Percentiles rank a stretch among this genome's conserved stretches.
Conservation (phyloP, 805 yeast species). For the Saccharomycopsis sp. region DNA sequence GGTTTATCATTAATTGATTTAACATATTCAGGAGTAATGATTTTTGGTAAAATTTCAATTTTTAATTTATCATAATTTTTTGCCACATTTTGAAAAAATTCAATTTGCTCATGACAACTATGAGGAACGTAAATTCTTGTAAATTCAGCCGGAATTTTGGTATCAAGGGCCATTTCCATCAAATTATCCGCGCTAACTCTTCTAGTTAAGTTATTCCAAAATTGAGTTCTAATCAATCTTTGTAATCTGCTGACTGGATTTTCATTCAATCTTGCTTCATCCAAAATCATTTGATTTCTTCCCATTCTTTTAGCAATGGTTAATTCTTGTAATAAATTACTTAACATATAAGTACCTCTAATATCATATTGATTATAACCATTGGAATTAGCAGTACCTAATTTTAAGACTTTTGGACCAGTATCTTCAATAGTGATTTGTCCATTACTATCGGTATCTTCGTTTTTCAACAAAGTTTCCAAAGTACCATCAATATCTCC, state of each 20-base stretch:
- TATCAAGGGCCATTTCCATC: slow-evolving; percentile 62
- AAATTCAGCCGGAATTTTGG: slow-evolving; percentile 57
- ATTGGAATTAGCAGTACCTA: slow-evolving; percentile 77
- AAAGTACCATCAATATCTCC: slow-evolving; percentile 67
- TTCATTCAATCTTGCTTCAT: slow-evolving; percentile 75
- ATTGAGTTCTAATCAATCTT: slow-evolving; percentile 62
- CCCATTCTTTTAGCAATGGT: slow-evolving; percentile 80
- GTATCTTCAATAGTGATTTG: slow-evolving; percentile 82
- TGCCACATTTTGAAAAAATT: slow-evolving; percentile 50
- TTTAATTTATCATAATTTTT: slow-evolving; percentile 39
- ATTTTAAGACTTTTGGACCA: slow-evolving; percentile 70
- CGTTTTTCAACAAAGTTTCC: slow-evolving; percentile 54
- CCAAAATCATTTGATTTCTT: slow-evolving; percentile 64
- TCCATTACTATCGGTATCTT: slow-evolving; percentile 76
- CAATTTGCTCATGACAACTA: slow-evolving; percentile 59
- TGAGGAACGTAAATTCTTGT: slow-evolving; percentile 75
- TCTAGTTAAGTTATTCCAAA: slow-evolving; percentile 76
- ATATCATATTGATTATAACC: slow-evolving; percentile 67
- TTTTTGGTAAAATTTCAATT: slow-evolving; percentile 66
- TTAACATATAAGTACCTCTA: slow-evolving; percentile 82
- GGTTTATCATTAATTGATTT: slow-evolving; percentile 71
- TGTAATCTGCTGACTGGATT: slow-evolving; percentile 75
- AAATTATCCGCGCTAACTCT: slow-evolving; percentile 52
- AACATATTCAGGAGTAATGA: slow-evolving; percentile 68
- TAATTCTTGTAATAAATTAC: slow-evolving; percentile 78